Conservation (phyloP, 805 yeast species). For the Hagleromyces aurorensis region DNA sequence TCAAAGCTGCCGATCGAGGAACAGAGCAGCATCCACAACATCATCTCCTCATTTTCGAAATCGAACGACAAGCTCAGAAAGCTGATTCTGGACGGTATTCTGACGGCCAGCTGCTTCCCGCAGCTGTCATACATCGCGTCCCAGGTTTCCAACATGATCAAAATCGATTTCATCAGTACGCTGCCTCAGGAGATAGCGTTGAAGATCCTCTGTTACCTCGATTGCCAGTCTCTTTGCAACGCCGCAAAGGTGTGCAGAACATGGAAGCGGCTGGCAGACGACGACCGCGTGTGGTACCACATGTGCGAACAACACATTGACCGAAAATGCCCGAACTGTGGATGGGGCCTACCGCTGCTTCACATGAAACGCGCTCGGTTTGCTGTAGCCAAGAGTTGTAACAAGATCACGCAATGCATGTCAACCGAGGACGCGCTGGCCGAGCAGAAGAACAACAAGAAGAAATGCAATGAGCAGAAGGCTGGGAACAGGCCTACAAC, state of each 20-base stretch:
- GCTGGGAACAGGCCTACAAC: slow-evolving; percentile 51
- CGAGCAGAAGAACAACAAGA: slow-evolving; percentile 1
- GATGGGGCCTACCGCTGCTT: slow-evolving; percentile 96
- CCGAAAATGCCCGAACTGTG: slow-evolving; percentile 94
- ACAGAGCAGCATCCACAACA: slow-evolving; percentile 68
- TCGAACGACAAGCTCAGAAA: slow-evolving; percentile 70
- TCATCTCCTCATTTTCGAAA: slow-evolving; percentile 69
- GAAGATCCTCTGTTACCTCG: slow-evolving; percentile 80
- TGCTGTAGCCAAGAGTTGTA: slow-evolving; percentile 6
- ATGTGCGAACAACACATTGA: slow-evolving; percentile 98
- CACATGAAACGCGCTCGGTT: slow-evolving; percentile 69
- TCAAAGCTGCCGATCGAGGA: slow-evolving; percentile 54
- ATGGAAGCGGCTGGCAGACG: slow-evolving; percentile 90
- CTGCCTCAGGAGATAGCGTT: slow-evolving; percentile 81
- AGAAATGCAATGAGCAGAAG: slow-evolving; percentile 13
- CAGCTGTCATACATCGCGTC: slow-evolving; percentile 80
- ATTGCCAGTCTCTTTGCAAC: slow-evolving; percentile 85
- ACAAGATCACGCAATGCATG: slow-evolving; percentile 5
- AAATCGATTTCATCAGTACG: slow-evolving; percentile 80
- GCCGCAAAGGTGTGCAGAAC: slow-evolving; percentile 87
- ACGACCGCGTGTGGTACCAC: slow-evolving; percentile 95
- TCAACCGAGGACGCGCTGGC: no score
- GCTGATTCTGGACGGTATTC: slow-evolving; percentile 71
- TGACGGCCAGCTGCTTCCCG: slow-evolving; percentile 91
- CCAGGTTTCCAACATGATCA: slow-evolving; percentile 69